phyloP scores from a whole-genome alignment of 2,329 filamentous ascomycete species.

The Neofusicoccum parvum region DNA sequence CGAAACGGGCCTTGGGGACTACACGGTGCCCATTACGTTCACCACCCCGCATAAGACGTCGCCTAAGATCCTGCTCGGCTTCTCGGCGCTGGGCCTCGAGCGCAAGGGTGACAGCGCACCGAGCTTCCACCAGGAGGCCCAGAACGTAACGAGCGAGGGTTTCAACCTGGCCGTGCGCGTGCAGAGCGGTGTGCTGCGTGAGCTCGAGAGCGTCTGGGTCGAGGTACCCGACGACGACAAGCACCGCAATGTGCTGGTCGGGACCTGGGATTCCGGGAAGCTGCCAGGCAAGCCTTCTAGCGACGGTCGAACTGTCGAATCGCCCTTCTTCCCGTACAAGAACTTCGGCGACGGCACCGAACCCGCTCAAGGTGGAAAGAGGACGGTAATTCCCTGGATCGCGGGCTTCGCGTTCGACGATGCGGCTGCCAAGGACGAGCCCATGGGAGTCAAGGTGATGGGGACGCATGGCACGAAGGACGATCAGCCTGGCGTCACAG shows the following conservation, averaged over 20 bases:
- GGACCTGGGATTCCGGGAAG: not conserved
- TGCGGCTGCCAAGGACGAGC: not conserved
- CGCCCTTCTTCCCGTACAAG: not conserved
- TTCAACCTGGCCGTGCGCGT: not conserved
- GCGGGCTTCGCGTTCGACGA: not conserved
- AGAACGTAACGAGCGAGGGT: not conserved
- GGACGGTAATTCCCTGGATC: not conserved
- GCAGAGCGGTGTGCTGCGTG: not conserved
- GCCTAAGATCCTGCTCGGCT: not conserved
- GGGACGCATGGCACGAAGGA: not conserved
- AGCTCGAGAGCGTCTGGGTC: conserved; percentile 3
- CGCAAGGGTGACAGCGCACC: not conserved
- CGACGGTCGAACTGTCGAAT: not conserved
- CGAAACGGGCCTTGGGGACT: not conserved
- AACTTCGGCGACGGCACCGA: not conserved
- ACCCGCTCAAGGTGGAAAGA: not conserved
- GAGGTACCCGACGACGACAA: not conserved
- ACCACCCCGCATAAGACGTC: not conserved
- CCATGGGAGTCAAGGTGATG: not conserved
- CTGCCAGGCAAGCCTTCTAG: not conserved
- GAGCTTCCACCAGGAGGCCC: not conserved
- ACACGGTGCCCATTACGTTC: not conserved
- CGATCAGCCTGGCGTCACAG: not conserved
- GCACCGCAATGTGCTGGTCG: not conserved
- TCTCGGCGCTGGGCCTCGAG: not conserved